Evolutionary conservation across 2,329 filamentous ascomycete genomes (phyloP), one percentile per base, ranked within the genome.

Genomic region (Blastomyces parvus): DNA sequence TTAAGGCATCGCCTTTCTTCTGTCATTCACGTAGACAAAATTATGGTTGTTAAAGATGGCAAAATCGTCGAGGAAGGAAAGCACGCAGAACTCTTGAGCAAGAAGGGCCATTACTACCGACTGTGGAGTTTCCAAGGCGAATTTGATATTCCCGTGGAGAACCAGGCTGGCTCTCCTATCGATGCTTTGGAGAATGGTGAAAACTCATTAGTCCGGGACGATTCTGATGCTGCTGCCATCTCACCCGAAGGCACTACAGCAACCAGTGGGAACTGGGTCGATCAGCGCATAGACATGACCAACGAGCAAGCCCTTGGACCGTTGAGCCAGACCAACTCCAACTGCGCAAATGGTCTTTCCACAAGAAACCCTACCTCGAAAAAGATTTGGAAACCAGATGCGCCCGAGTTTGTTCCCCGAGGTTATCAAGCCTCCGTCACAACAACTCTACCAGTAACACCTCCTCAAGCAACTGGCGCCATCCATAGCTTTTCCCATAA

Each of bases 21-120:
- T 1, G 84, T 89, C 61, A 84, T 86, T 78, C 86, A 86, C 66
- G 86, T 86, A 2, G 85, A 89, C 67, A 79, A 81, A 30, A 88
- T 89, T 64, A 81, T 88, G 61, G 87, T 89, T 11, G 80, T 89
- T 55, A 80, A 83, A 53, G 79, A 84, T 61, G 87, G 87, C 13
- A 77, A 81, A 66, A 80, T 89, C 59, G 78, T 84, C n/a, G 86
- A 89, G 70, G 79, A 84, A 67, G 87, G 87, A 9, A 81, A 74
- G 48, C 87, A 89, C 64, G 78, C 83, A 6, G 80, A 84, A 27
- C 74, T 89, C 25, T 78, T 89, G 59, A 73, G 77, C 13, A 74
- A 79, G n/a, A 78, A 81, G 8, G 86, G 86, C 2, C 82, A 83
- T 74, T 89, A 88, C 67, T 81, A 82, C 30, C 82, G 84, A 61